These are phyloP conservation scores for Plantago major DNA, from an alignment of 257 asterid species.

Conservation along the genomic window DNA sequence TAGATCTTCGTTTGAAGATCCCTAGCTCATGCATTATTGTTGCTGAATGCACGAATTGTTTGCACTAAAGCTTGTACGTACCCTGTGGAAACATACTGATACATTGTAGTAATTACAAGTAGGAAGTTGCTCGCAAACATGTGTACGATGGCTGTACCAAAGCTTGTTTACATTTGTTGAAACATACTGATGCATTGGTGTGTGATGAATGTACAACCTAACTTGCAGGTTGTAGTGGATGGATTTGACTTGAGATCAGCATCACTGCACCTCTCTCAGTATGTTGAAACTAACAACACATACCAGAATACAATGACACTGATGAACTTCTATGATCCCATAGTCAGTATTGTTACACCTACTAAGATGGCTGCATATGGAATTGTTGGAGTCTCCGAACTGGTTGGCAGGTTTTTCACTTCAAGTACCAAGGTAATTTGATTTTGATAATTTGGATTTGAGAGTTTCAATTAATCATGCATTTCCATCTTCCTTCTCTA, in stretches of 20 bases:
- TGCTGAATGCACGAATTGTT: neutral
- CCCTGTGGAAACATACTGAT: too few species aligned
- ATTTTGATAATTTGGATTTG: conserved; percentile 11
- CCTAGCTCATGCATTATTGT: neutral
- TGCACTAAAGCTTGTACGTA: neutral
- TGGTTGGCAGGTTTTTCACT: conserved; percentile 65
- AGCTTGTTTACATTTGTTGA: too few species aligned
- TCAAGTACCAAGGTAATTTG: conserved; percentile 61
- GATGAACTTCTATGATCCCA: conserved; percentile 84
- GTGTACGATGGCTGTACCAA: too few species aligned
- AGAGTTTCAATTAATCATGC: conserved; percentile 18
- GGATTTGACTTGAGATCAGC: conserved; percentile 95
- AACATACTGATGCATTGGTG: too few species aligned
- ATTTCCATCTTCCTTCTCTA: conserved; percentile 21
- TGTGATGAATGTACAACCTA: neutral
- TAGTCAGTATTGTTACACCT: conserved; percentile 77
- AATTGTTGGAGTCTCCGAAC: conserved; percentile 92
- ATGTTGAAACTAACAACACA: conserved; percentile 90
- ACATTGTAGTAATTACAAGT: too few species aligned
- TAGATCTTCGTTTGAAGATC: neutral
- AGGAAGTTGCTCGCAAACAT: too few species aligned
- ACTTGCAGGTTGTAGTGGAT: conserved; percentile 85
- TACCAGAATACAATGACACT: conserved; percentile 91
- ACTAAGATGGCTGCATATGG: conserved; percentile 82
- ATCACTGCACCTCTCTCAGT: conserved; percentile 92